Evolutionary conservation across 202 grass and related monocot species (phyloP), one percentile per base, ranked within the genome.

Genomic region (Carex arenaria): DNA sequence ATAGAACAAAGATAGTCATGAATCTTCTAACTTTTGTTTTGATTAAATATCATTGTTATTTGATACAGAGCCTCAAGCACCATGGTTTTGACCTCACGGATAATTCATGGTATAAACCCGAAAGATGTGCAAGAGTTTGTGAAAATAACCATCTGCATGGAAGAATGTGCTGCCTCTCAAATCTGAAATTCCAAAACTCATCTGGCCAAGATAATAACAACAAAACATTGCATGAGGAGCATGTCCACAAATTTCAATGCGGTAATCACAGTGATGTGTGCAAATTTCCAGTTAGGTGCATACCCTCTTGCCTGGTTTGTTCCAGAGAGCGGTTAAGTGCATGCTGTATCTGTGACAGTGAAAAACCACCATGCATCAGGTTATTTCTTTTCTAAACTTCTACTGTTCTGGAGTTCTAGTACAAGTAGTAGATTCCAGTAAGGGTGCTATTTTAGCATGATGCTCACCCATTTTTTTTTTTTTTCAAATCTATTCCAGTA

Each of bases 291-390:
- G 84, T 82, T 81, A 80, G 73, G 89, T 82, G 90, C 82, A 78
- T 88, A 43, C 65, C 85, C 68, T 68, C 84, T 55, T 93, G 93
- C 78, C 70, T 59, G 67, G 68, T 75, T 90, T 95, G 89, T 80
- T 87, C 64, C 32, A 82, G 62, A 45, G 79, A 82, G 74, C 87
- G 82, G 71, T 89, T 82, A 82, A 88, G 89, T 82, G 64, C 49
- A 64, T 95, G 88, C 66, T 51, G 56, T 83, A 81, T 57, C 30
- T 91, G 70, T 59, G 82, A 64, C 72, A 78, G 53, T 70, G 86
- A 94, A 70, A 88, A 91, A 45, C 67, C 83, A 87, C 52, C 85
- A 40, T 85, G 64, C 85, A 89, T 81, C 90, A 93, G 91, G 95
- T 89, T 74, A 88, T 63, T 64, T 87, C 57, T 80, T 85, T 80